Conservation (phyloP, 768 basidiomycete genomes). For the Paxillus rubicundulus region DNA sequence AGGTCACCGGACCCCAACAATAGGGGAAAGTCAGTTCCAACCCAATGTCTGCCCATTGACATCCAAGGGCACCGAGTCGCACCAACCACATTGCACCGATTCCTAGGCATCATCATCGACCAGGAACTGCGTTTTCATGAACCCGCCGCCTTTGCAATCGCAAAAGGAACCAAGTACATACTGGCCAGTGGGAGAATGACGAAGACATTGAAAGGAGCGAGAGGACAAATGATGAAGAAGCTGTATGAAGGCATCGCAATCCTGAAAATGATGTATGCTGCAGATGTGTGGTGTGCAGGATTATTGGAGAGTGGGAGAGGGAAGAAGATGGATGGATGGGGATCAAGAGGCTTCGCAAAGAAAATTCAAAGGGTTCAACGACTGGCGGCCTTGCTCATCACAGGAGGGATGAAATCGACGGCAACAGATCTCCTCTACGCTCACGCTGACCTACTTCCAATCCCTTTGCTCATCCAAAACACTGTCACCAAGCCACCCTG, state of each 20-base stretch:
- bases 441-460: constrained; percentile 16
- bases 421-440: constrained; percentile 19
- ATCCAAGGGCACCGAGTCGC: constrained; percentile 10
- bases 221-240: constrained; percentile 9
- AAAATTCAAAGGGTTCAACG: constrained; percentile 20
- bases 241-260: constrained; percentile 27
- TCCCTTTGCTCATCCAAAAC: neutral
- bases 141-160: constrained; percentile 8
- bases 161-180: constrained; percentile 1
- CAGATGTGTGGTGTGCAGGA: constrained; percentile 8
- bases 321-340: constrained; percentile 8
- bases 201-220: constrained; percentile 16
- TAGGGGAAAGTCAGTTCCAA: neutral
- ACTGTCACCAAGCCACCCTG: neutral
- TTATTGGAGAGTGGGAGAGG: neutral
- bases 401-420: constrained; percentile 22
- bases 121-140: constrained; percentile 25
- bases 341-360: neutral
- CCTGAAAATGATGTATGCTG: constrained; percentile 34
- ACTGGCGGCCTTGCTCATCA: constrained; percentile 15
- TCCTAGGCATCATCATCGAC: constrained; percentile 34
- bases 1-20: neutral
- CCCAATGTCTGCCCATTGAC: neutral
- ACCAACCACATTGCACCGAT: constrained; percentile 17
- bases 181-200: neutral